phyloP scores from a whole-genome alignment of 169 alveolate genomes.

The Plasmodium vinckei region DNA sequence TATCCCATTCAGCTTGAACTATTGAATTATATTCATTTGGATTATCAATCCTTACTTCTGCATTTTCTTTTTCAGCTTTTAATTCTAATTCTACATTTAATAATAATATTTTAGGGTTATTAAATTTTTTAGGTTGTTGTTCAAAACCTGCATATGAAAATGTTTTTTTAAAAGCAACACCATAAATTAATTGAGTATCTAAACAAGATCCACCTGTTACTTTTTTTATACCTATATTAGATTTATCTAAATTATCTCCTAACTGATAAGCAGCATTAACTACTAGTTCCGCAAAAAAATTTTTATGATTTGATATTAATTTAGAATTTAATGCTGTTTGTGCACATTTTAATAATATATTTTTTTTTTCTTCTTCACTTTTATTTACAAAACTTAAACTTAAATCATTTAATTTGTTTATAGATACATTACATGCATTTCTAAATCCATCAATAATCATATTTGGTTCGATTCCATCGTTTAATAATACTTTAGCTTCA shows the following conservation, averaged over 20 bases:
- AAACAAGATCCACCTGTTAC: constrained; percentile 97
- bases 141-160: constrained; percentile 99
- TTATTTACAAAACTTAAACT: constrained; percentile 83
- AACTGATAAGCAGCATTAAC: constrained; percentile 96
- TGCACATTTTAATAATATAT: constrained; percentile 96
- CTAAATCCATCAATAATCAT: constrained; percentile 95
- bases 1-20: constrained; percentile 99
- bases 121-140: constrained; percentile 96
- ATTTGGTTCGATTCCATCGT: constrained; percentile 97
- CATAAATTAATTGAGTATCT: constrained; percentile 95
- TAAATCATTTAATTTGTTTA: constrained; percentile 82
- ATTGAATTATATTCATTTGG: constrained; percentile 95
- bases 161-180: constrained; percentile 99
- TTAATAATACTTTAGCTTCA: constrained; percentile 95
- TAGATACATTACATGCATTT: constrained; percentile 91
- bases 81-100: constrained; percentile 97
- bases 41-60: constrained; percentile 96
- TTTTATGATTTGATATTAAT: constrained; percentile 94
- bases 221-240: constrained; percentile 96
- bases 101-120: constrained; percentile 94
- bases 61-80: constrained; percentile 98
- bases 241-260: constrained; percentile 93
- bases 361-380: constrained; percentile 87
- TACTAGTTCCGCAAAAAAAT: constrained; percentile 94
- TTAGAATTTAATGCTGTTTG: constrained; percentile 97